Evolutionary conservation across 805 yeast genomes (phyloP), one percentile per base, ranked within the genome.

Genomic region (Metschnikowia amazonensis): DNA sequence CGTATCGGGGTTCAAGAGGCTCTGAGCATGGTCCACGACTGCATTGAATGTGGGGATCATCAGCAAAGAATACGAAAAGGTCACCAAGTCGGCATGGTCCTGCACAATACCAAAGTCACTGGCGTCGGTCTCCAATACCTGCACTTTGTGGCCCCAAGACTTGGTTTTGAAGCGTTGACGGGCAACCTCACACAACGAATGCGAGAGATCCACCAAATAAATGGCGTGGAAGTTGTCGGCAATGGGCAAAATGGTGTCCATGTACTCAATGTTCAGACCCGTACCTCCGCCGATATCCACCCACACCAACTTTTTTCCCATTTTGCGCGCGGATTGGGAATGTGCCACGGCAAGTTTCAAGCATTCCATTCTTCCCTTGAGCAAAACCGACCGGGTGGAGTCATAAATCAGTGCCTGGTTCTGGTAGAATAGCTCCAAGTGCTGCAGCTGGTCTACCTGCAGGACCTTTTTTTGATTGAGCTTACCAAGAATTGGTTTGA

Each of bases 241-340:
- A 35, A 82, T 62, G 11, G 80, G 72, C 41, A 76, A 65, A 37
- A 80, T 66, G 35, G 69, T 60, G 60, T 83, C 70, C 95, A 86
- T 86, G 56, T 76, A 74, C 64, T 86, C 94, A 56, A 86, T 82
- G 65, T 86, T 86, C 64, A 81, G 74, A 39, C 95, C 95, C 5
- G 95, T 86, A 20, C 95, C 95, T 27, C 95, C 95, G 42, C 95
- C 95, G 58, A 87, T 77, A 60, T 84, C 90, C 41, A 84, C 72
- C 90, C 90, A 84, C 36, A 83, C 80, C 36, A 83, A 65, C 42
- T 75, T 74, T 35, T 24, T 4, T 3, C 13, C 29, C 33, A 61
- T 58, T 23, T 62, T 63, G 43, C 67, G 69, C 29, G 59, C 51
- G 50, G 59, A 30, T 27, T 29, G 27, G 32, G 83, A 64, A 61